phyloP scores from a whole-genome alignment of 495 filamentous ascomycete species.

The Podospora fimiseda region DNA sequence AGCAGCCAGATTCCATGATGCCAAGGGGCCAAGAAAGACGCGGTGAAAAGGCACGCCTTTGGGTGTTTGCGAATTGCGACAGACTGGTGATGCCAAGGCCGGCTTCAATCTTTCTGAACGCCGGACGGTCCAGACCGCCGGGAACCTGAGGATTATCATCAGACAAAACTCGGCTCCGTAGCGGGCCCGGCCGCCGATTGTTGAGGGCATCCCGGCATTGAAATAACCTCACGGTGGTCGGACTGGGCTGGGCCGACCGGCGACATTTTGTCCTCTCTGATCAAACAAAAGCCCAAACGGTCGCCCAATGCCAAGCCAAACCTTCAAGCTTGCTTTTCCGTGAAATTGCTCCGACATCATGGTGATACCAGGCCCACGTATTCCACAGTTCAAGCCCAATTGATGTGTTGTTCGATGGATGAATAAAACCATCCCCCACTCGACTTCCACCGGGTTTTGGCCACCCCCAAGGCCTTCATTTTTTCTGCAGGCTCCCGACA shows the following conservation, averaged over 20 bases:
- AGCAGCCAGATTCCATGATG: background rate
- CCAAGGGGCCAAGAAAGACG: background rate
- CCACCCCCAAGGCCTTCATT: constrained; percentile 2
- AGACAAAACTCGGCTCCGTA: background rate
- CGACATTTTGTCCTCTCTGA: background rate
- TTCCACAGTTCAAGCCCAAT: background rate
- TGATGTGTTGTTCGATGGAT: background rate
- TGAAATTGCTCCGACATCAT: background rate
- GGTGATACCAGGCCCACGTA: background rate
- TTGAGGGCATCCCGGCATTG: background rate
- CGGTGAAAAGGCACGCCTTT: too few relatives aligned
- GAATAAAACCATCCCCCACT: background rate
- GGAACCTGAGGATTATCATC: background rate
- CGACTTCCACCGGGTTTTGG: background rate
- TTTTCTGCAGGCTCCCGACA: background rate
- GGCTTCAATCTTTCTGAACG: background rate
- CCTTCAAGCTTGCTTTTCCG: background rate
- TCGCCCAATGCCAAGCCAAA: background rate
- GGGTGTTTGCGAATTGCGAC: too few relatives aligned
- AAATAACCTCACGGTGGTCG: background rate
- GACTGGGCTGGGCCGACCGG: background rate
- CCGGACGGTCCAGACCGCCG: background rate
- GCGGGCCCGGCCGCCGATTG: constrained; percentile 1
- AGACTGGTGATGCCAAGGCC: background rate
- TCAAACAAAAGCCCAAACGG: constrained; percentile 1